Percentiles rank a stretch among this genome's conserved stretches.
These are phyloP conservation scores for Solanum etuberosum DNA, from an alignment of 257 asterid genomes.

Conservation along the genomic window DNA sequence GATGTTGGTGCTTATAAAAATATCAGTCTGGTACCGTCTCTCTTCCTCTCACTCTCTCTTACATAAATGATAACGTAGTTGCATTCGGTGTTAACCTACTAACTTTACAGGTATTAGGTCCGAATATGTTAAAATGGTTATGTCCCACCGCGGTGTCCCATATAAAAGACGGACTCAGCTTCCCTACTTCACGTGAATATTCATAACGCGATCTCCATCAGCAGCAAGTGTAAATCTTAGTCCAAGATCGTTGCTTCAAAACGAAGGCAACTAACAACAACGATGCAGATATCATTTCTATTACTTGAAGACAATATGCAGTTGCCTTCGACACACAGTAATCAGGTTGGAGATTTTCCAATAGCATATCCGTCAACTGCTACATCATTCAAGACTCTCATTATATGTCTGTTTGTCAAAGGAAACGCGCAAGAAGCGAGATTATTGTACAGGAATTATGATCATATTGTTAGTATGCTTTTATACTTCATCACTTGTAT, in stretches of 20 bases:
- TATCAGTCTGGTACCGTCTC: constrained; percentile 35
- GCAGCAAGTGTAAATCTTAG: neutral
- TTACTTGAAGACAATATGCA: neutral
- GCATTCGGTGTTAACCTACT: neutral
- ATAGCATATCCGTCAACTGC: neutral
- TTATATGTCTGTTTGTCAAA: neutral
- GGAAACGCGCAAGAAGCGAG: neutral
- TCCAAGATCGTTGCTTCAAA: neutral
- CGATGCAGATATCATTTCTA: neutral
- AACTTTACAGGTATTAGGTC: constrained; percentile 62
- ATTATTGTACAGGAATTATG: neutral
- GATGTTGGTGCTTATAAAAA: constrained; percentile 69
- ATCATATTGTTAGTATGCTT: neutral
- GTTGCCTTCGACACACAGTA: neutral
- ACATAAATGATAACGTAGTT: neutral
- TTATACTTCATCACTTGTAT: neutral
- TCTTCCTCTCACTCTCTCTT: neutral
- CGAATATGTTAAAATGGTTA: constrained; percentile 69
- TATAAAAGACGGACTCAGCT: constrained; percentile 72
- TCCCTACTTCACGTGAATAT: constrained; percentile 37
- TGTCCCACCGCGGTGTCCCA: constrained; percentile 72
- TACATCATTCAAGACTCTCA: neutral
- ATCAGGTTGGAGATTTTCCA: neutral
- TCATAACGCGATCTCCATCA: neutral
- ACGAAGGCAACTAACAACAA: neutral